Conservation (phyloP, 306 rosid species). For the Pyrus betulifolia region DNA sequence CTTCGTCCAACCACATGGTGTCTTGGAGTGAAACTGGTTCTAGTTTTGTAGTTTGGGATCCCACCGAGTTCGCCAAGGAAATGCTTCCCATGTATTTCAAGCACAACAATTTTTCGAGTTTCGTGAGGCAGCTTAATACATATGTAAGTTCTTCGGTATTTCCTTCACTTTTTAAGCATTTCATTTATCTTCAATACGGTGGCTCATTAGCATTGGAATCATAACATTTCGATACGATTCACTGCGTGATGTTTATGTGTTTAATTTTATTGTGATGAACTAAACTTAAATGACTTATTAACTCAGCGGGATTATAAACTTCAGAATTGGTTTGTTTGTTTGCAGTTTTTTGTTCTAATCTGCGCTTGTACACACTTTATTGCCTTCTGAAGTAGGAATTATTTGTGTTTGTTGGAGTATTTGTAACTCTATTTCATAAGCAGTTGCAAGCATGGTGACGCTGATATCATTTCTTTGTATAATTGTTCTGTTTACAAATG, state of each 20-base stretch:
- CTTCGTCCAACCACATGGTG: slow-evolving; percentile 15
- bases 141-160: slow-evolving; percentile 15
- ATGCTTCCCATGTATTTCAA: slow-evolving; percentile 39
- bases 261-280: not conserved
- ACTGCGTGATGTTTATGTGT: not conserved
- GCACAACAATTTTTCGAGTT: slow-evolving; percentile 37
- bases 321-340: not conserved
- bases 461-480: not conserved
- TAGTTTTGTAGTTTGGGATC: slow-evolving; percentile 38
- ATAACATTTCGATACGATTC: too few relatives aligned
- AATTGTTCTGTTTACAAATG: too few relatives aligned
- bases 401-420: not conserved
- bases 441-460: not conserved
- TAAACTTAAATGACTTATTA: not conserved
- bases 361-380: not conserved
- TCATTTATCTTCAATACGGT: not conserved
- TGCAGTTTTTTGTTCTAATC: not conserved
- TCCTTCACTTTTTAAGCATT: not conserved
- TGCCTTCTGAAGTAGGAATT: not conserved
- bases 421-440: not conserved
- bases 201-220: not conserved
- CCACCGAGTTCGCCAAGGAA: slow-evolving; percentile 29
- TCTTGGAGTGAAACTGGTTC: slow-evolving; percentile 32
- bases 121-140: slow-evolving; percentile 39
- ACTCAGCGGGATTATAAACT: not conserved